Percentiles rank a stretch among this genome's conserved stretches.
Conservation (phyloP, 805 yeast genomes). For the Candida vartiovaarae region DNA sequence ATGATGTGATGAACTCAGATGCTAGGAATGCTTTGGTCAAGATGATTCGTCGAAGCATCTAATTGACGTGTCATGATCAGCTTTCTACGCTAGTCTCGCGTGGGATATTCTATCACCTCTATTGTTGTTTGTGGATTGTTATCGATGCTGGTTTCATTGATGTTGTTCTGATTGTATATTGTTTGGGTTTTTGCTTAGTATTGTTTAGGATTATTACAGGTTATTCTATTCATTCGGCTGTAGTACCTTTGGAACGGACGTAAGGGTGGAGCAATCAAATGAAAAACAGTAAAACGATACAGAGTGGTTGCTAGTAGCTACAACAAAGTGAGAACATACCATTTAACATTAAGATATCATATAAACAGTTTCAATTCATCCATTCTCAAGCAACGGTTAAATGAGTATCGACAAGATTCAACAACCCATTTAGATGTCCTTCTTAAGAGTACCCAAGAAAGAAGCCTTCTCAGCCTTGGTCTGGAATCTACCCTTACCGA, state of each 20-base stretch:
- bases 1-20: conserved; percentile 17
- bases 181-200: too few relatives aligned
- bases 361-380: not conserved
- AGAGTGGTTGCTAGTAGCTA: too few relatives aligned
- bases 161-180: not conserved
- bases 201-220: too few relatives aligned
- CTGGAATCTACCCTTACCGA: conserved; percentile 99
- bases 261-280: too few relatives aligned
- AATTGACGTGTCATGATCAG: not conserved
- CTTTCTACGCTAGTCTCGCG: too few relatives aligned
- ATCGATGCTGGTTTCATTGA: not conserved
- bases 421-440: conserved; percentile 59
- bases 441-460: conserved; percentile 99
- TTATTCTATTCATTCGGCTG: too few relatives aligned
- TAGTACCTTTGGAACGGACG: too few relatives aligned
- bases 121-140: not conserved
- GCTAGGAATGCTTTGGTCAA: conserved; percentile 25
- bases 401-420: conserved; percentile 1
- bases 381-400: conserved; percentile 1
- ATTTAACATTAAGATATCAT: not conserved
- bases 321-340: too few relatives aligned
- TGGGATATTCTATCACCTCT: too few relatives aligned
- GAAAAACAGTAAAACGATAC: too few relatives aligned
- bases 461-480: conserved; percentile 99
- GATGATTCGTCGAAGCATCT: conserved; percentile 22